Evolutionary conservation across 2,329 filamentous ascomycete genomes (phyloP).

Genomic region (Ophiostoma sp.): DNA sequence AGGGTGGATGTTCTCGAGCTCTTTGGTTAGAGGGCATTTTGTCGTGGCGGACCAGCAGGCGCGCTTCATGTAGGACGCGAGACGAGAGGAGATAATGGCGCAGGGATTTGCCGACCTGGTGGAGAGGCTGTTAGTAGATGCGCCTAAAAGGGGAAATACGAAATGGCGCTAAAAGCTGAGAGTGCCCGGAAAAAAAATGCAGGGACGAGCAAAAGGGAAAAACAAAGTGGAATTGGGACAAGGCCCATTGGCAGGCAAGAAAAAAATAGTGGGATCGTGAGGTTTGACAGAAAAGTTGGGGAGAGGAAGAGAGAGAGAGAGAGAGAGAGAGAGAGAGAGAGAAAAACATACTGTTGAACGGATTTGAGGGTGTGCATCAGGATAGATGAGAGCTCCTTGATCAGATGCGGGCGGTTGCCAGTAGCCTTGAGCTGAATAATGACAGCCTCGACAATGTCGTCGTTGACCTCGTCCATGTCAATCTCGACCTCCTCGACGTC

Average conservation of each 20-base stretch:
- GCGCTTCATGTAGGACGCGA: conserved; percentile 87
- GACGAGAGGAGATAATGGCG: conserved; percentile 89
- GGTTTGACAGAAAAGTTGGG: not conserved
- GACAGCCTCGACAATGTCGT: conserved; percentile 91
- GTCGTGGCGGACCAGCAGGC: conserved; percentile 73
- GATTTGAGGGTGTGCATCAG: conserved; percentile 74
- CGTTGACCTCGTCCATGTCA: conserved; percentile 81
- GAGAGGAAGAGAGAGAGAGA: not conserved
- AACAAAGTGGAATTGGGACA: not conserved
- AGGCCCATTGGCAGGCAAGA: not conserved
- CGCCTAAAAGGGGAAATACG: conserved; percentile 22
- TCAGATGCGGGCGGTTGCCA: conserved; percentile 86
- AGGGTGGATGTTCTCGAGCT: conserved; percentile 87
- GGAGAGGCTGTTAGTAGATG: conserved; percentile 36
- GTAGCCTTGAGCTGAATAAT: conserved; percentile 87
- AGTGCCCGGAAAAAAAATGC: conserved; percentile 7
- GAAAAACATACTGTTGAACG: conserved; percentile 79
- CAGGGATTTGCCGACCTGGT: conserved; percentile 89
- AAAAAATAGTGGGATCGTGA: not conserved
- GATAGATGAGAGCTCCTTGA: conserved; percentile 86
- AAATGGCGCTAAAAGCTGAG: conserved; percentile 16
- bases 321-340: not conserved
- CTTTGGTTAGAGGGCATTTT: conserved; percentile 88
- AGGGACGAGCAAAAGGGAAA: conserved; percentile 8
- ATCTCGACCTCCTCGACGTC: conserved; percentile 39